Percentiles rank a stretch among this genome's conserved stretches.
phyloP scores from a whole-genome alignment of 495 filamentous ascomycete species.

The Lophiotrema nucula region DNA sequence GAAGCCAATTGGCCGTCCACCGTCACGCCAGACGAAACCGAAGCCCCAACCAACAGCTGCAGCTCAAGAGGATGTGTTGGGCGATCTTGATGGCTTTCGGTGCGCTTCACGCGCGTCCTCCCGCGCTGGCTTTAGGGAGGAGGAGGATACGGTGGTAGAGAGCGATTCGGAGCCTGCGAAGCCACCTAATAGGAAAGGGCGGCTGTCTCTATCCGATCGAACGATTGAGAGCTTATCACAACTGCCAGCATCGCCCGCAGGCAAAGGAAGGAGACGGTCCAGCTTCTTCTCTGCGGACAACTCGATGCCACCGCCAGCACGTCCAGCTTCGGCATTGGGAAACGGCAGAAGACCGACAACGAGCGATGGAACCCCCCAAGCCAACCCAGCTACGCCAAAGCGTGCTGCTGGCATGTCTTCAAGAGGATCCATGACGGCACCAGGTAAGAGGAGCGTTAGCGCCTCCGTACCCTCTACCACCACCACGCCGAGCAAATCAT shows the following conservation, averaged over 20 bases:
- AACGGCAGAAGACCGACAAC: slow-evolving; percentile 48
- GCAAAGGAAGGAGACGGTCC: slow-evolving; percentile 51
- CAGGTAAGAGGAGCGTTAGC: slow-evolving; percentile 37
- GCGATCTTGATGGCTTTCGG: slow-evolving; percentile 31
- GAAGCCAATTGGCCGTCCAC: slow-evolving; percentile 34
- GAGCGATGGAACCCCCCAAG: slow-evolving; percentile 50
- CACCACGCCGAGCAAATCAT: slow-evolving; percentile 20
- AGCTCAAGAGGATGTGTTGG: slow-evolving; percentile 30
- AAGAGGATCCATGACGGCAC: slow-evolving; percentile 27
- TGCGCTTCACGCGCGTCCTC: slow-evolving; percentile 32
- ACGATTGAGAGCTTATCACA: slow-evolving; percentile 66
- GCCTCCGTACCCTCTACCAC: slow-evolving; percentile 19
- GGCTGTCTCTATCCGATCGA: slow-evolving; percentile 65
- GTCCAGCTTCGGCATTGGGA: slow-evolving; percentile 56
- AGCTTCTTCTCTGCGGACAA: slow-evolving; percentile 61
- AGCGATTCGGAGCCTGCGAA: slow-evolving; percentile 17
- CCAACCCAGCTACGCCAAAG: slow-evolving; percentile 32
- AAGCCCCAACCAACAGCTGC: neutral
- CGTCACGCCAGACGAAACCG: slow-evolving; percentile 23
- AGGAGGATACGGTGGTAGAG: slow-evolving; percentile 26
- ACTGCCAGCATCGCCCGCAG: slow-evolving; percentile 62
- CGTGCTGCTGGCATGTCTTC: slow-evolving; percentile 5
- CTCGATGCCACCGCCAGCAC: slow-evolving; percentile 55
- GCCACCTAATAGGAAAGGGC: slow-evolving; percentile 31
- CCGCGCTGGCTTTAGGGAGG: slow-evolving; percentile 31